Percentiles rank a stretch among this genome's conserved stretches.
Conservation (phyloP, 768 basidiomycete species). For the Hysterangium stoloniferum region DNA sequence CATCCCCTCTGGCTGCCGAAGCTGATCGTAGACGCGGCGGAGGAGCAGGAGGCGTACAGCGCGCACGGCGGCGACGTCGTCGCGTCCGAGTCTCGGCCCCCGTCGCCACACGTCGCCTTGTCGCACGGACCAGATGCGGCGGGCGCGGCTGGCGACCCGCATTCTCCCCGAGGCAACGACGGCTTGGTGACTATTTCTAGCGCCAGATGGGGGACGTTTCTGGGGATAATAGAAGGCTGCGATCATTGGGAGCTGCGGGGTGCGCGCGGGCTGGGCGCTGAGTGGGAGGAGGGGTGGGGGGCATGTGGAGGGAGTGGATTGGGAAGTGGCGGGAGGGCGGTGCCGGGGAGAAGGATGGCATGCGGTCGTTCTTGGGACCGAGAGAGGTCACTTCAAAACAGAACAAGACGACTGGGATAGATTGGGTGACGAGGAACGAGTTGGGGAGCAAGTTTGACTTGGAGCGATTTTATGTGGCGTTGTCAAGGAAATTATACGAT, state of each 20-base stretch:
- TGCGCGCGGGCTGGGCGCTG: constrained; percentile 67
- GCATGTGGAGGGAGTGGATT: constrained; percentile 23
- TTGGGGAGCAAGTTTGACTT: constrained; percentile 64
- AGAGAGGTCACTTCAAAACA: constrained; percentile 47
- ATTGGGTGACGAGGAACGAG: constrained; percentile 35
- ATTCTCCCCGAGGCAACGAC: constrained; percentile 7
- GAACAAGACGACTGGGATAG: neutral
- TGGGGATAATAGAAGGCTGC: constrained; percentile 81
- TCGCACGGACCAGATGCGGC: constrained; percentile 2
- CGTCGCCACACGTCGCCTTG: neutral
- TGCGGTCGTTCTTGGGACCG: constrained; percentile 56
- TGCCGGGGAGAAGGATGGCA: constrained; percentile 4
- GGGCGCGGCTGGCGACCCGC: neutral
- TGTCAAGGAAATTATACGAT: constrained; percentile 85
- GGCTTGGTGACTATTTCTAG: constrained; percentile 64
- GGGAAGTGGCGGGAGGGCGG: constrained; percentile 24
- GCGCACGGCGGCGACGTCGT: constrained; percentile 31
- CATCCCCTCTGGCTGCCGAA: constrained; percentile 98
- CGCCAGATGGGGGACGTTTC: constrained; percentile 89
- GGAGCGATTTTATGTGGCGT: constrained; percentile 83
- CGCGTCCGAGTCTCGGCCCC: neutral
- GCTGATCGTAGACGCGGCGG: constrained; percentile 82
- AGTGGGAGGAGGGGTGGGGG: constrained; percentile 27
- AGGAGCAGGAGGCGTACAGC: constrained; percentile 40
- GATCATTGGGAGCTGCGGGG: constrained; percentile 98